Evolutionary conservation across 306 rosid species (phyloP).

Genomic region (barrel medic (Medicago truncatula)): MtrunA17r5.0-ANR NC_053048.1:54525501-54526000

Average conservation of each 20-base stretch:
- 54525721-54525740: constrained; percentile 1
- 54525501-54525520: background rate
- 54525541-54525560: constrained; percentile 9
- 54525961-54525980: background rate
- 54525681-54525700: background rate
- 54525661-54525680: background rate
- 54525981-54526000: background rate
- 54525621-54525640: no score
- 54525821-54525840: constrained; percentile 1
- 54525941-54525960: background rate
- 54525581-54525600: no score
- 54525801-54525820: background rate
- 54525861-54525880: background rate
- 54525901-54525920: constrained; percentile 1
- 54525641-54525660: background rate
- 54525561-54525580: background rate
- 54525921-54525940: background rate
- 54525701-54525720: background rate
- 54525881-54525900: constrained; percentile 14
- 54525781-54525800: background rate
- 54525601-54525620: no score
- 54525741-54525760: constrained; percentile 2
- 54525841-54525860: background rate
- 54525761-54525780: background rate
- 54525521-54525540: background rate